These are phyloP conservation scores for Pterocarpus santalinus DNA, from an alignment of 306 rosid species.

Conservation along the genomic window DNA sequence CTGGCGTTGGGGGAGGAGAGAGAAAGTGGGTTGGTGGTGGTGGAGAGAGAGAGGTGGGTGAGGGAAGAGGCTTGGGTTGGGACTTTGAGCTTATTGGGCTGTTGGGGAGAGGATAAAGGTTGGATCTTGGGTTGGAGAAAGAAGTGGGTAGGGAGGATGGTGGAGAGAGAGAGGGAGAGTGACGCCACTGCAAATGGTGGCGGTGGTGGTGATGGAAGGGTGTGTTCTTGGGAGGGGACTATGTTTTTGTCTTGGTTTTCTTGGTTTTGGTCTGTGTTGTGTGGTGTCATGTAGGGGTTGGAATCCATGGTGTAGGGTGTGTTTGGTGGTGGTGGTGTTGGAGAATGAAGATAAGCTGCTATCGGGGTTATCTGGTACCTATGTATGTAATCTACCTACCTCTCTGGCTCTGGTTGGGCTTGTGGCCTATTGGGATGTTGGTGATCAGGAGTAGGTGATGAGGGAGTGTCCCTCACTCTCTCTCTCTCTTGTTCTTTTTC, in stretches of 20 bases:
- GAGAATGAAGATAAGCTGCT: not conserved
- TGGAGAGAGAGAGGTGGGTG: constrained; percentile 73
- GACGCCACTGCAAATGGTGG: constrained; percentile 71
- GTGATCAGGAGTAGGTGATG: constrained; percentile 3
- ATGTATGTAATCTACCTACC: not conserved
- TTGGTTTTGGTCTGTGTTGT: not conserved
- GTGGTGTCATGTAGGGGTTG: not conserved
- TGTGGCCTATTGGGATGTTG: not conserved
- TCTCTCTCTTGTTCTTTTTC: no score
- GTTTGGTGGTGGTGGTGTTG: not conserved
- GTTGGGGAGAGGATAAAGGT: constrained; percentile 55
- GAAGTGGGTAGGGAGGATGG: constrained; percentile 61
- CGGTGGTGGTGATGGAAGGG: constrained; percentile 29
- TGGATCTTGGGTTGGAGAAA: constrained; percentile 64
- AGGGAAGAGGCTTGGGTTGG: constrained; percentile 94
- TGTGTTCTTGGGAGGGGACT: not conserved
- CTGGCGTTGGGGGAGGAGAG: constrained; percentile 33
- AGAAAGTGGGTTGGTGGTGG: constrained; percentile 51
- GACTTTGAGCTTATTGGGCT: constrained; percentile 62
- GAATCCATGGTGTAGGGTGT: not conserved
- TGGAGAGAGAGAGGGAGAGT: constrained; percentile 74
- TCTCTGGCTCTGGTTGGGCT: not conserved
- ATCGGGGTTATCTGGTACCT: not conserved
- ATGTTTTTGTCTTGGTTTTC: not conserved
- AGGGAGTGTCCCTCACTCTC: not conserved